Percentiles rank a stretch among this genome's conserved stretches.
phyloP scores from a whole-genome alignment of 768 basidiomycete species.

The Russula griseocarnosa region DNA sequence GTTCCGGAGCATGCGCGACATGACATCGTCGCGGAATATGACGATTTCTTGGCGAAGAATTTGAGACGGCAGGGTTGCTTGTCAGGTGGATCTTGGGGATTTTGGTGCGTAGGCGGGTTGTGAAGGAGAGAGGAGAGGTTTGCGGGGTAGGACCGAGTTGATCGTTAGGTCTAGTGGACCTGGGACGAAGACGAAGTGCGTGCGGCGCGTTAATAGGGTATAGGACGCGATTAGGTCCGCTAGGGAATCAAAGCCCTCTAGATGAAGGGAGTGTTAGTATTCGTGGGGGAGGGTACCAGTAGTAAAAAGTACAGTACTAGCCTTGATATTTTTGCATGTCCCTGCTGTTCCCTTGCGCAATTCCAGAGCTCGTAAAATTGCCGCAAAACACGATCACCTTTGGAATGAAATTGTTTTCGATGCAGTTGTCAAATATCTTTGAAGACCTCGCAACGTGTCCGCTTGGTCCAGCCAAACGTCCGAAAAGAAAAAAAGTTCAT shows the following conservation, averaged over 20 bases:
- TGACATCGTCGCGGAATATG: constrained; percentile 85
- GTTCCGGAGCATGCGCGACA: constrained; percentile 92
- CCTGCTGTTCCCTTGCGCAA: constrained; percentile 70
- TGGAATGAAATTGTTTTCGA: constrained; percentile 83
- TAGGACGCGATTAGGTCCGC: constrained; percentile 83
- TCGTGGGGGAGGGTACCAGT: too few species aligned
- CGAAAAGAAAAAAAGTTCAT: constrained; percentile 86
- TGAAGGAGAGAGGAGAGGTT: constrained; percentile 75
- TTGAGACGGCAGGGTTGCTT: constrained; percentile 89
- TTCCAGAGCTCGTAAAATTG: constrained; percentile 85
- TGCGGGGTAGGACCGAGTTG: constrained; percentile 76
- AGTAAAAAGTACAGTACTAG: too few species aligned
- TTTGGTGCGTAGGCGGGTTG: constrained; percentile 60
- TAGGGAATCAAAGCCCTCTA: constrained; percentile 84
- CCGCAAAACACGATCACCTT: constrained; percentile 90
- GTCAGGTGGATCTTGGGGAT: constrained; percentile 80
- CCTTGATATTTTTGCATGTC: constrained; percentile 88
- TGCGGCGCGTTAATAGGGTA: constrained; percentile 66
- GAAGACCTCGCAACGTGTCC: constrained; percentile 71
- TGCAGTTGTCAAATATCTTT: constrained; percentile 85
- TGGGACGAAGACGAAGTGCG: constrained; percentile 92
- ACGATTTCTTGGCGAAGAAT: constrained; percentile 95
- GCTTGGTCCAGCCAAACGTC: constrained; percentile 95
- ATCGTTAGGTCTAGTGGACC: constrained; percentile 88
- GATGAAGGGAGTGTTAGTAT: constrained; percentile 37